Conservation (phyloP, 257 asterid genomes). For the Penstemon davidsonii region DNA sequence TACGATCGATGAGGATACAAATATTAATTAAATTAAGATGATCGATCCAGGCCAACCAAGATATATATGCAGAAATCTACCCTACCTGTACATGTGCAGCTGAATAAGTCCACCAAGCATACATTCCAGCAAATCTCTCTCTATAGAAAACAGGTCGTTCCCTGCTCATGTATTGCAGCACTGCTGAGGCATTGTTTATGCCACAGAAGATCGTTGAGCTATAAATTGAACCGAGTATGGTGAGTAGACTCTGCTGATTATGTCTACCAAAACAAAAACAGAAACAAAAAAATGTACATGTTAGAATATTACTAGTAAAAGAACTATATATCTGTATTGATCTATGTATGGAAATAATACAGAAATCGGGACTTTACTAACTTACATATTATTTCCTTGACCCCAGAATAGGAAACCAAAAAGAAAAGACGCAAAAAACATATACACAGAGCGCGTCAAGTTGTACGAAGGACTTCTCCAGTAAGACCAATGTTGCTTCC, state of each 20-base stretch:
- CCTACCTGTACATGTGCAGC: conserved; percentile 65
- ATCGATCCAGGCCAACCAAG: too few relatives aligned
- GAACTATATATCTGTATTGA: background rate
- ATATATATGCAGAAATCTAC: too few relatives aligned
- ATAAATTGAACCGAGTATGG: conserved; percentile 49
- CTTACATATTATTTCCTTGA: conserved; percentile 49
- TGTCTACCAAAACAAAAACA: conserved; percentile 31
- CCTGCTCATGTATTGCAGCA: conserved; percentile 43
- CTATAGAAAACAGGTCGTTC: conserved; percentile 56
- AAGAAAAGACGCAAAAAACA: conserved; percentile 38
- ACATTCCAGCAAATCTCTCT: conserved; percentile 64
- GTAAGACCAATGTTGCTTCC: conserved; percentile 57
- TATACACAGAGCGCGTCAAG: conserved; percentile 37
- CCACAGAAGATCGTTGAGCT: conserved; percentile 45
- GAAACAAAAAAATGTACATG: background rate
- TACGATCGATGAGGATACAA: conserved; percentile 11
- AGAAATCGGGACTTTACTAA: background rate
- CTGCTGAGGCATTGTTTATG: conserved; percentile 45
- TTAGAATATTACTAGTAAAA: background rate
- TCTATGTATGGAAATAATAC: background rate
- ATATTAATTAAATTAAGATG: too few relatives aligned
- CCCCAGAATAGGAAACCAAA: conserved; percentile 37
- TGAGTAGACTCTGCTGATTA: conserved; percentile 49
- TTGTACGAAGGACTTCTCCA: conserved; percentile 52
- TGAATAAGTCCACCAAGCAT: conserved; percentile 60